phyloP scores from a whole-genome alignment of 108 stramenopile genomes.

The Bacterosira constricta region DNA sequence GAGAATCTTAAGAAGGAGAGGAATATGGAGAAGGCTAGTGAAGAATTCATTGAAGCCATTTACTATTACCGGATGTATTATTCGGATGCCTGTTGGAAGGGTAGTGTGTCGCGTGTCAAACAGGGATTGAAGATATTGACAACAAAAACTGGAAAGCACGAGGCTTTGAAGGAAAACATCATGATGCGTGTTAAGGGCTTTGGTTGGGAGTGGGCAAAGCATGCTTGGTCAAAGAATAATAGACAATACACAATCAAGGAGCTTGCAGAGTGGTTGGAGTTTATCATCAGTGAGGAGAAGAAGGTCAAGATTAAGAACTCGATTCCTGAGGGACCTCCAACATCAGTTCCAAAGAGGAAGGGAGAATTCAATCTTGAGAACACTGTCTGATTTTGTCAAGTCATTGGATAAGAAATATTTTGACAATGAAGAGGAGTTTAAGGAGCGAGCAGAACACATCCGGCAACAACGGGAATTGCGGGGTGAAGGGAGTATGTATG shows the following conservation, averaged over 20 bases:
- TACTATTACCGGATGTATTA: constrained; percentile 20
- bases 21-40: constrained; percentile 1
- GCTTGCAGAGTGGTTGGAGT: constrained; percentile 3
- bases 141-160: background rate
- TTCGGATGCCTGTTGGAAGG: constrained; percentile 22
- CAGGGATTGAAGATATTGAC: constrained; percentile 1
- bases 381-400: background rate
- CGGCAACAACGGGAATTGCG: background rate
- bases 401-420: background rate
- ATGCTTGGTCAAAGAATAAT: constrained; percentile 21
- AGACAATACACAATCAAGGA: constrained; percentile 7
- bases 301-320: too few species aligned
- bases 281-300: constrained; percentile 5
- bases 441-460: background rate
- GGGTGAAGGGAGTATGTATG: background rate
- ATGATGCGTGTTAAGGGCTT: constrained; percentile 6
- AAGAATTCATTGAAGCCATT: constrained; percentile 17
- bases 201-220: constrained; percentile 25
- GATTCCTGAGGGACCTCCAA: too few species aligned
- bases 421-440: background rate
- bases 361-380: background rate
- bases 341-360: background rate
- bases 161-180: background rate
- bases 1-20: constrained; percentile 14
- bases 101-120: too few species aligned